Evolutionary conservation across 139 green algal species (phyloP), one percentile per base, ranked within the genome.

Genomic region (Asterochloris erici): DNA sequence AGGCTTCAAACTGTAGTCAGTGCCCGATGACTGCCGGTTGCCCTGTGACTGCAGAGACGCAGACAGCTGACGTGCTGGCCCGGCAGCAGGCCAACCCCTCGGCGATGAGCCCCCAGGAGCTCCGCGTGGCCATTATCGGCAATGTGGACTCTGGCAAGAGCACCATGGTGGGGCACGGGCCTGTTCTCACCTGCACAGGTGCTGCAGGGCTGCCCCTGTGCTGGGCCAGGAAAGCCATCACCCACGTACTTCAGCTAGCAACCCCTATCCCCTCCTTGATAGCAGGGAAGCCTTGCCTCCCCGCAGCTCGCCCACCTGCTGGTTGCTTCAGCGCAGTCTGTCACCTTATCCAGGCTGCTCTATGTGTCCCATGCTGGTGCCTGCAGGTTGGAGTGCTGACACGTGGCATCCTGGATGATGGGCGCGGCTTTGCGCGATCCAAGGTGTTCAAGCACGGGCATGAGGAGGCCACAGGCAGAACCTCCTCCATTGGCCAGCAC

Each of bases 81-180:
- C 84, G 93, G 17, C 88, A 84, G 9, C 86, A 83, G 19, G 69
- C 87, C 54, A 87, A 81, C 19, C 68, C 64, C 21, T 70, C 21
- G 24, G 17, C 75, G 15, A 71, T 87, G 2, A 62, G 69, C 23
- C 91, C 92, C 17, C 78, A 94, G 75, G 94, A 97, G 87, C 84
- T 96, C 38, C 88, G 93, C 2, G 94, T 97, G 60, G 94, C 93
- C 11, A 87, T 97, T 27, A 95, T 98, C 27, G 95, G 95, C 79
- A 98, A 98, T 83, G 95, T 98, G 77, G 95, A 98, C 88, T 93
- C 84, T 74, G 95, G 95, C 73, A 98, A 98, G 86, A 90, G 73
- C n/a, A 98, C 95, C 24, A 92, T 98, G 88, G 92, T 98, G 47
- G 47, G 60, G 38, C 38, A 54, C 38, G 4, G 38, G 38, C 38